Evolutionary conservation across 352 stramenopile genomes (phyloP).

Genomic region (Phytophthora ramorum): DNA sequence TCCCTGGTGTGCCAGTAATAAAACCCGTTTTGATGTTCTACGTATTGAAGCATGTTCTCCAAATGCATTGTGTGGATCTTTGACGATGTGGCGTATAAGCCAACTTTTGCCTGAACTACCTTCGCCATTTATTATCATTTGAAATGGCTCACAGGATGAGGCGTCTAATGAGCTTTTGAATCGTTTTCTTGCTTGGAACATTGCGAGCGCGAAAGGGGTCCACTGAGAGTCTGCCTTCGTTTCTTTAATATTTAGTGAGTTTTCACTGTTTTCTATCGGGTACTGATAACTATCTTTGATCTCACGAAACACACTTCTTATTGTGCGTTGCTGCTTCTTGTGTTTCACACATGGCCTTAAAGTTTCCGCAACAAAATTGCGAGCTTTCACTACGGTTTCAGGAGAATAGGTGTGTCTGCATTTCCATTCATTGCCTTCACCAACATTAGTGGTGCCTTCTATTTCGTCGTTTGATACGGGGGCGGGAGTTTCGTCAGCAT

Average conservation of each 20-base stretch:
- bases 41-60: not conserved
- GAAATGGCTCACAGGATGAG: not conserved
- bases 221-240: slow-evolving; percentile 5
- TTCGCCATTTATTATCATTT: slow-evolving; percentile 9
- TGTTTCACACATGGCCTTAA: slow-evolving; percentile 6
- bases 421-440: slow-evolving; percentile 13
- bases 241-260: not conserved
- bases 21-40: not conserved
- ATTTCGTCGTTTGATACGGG: slow-evolving; percentile 2
- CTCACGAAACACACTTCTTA: not conserved
- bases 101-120: not conserved
- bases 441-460: not conserved
- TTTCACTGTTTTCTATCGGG: slow-evolving; percentile 5
- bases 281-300: not conserved
- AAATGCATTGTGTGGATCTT: slow-evolving; percentile 5
- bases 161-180: not conserved
- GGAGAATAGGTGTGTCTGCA: not conserved
- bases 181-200: not conserved
- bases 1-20: slow-evolving; percentile 6
- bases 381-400: slow-evolving; percentile 1
- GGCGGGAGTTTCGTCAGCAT: not conserved
- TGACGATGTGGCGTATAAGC: not conserved
- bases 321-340: not conserved
- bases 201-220: slow-evolving; percentile 3
- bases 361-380: not conserved